phyloP scores from a whole-genome alignment of 345 rosid genomes.

The Euphorbia tirucalli region DNA sequence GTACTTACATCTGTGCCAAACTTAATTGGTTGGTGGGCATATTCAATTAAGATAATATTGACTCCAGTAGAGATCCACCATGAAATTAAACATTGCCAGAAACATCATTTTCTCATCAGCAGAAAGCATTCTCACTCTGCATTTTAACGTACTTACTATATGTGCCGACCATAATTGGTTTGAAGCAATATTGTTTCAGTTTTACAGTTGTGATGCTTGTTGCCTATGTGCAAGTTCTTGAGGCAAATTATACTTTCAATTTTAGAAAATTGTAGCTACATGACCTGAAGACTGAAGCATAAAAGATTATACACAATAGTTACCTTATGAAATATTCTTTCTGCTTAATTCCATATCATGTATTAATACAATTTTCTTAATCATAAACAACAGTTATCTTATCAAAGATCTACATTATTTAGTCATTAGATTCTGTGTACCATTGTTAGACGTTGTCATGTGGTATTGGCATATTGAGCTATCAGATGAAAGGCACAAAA shows the following conservation, averaged over 20 bases:
- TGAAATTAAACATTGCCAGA: too few species aligned
- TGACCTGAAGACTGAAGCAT: neutral
- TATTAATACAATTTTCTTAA: neutral
- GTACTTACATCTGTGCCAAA: too few species aligned
- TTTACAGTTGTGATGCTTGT: neutral
- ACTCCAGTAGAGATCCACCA: too few species aligned
- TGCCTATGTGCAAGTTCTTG: neutral
- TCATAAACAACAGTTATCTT: too few species aligned
- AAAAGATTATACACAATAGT: neutral
- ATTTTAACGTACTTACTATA: too few species aligned
- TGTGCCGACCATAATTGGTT: neutral
- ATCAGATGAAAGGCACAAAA: too few species aligned
- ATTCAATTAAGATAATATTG: too few species aligned
- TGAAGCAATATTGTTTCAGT: neutral
- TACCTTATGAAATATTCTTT: neutral
- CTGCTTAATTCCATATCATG: neutral
- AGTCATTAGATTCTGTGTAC: neutral
- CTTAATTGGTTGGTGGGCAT: too few species aligned
- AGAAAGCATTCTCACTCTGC: too few species aligned
- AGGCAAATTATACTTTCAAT: neutral
- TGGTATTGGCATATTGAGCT: too few species aligned
- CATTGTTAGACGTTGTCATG: neutral
- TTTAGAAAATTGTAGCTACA: neutral
- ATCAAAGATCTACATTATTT: too few species aligned
- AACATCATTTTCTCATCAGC: neutral